Percentiles rank a stretch among this genome's conserved stretches.
phyloP scores from a whole-genome alignment of 352 stramenopile species.

The Globisporangium paddicum region DNA sequence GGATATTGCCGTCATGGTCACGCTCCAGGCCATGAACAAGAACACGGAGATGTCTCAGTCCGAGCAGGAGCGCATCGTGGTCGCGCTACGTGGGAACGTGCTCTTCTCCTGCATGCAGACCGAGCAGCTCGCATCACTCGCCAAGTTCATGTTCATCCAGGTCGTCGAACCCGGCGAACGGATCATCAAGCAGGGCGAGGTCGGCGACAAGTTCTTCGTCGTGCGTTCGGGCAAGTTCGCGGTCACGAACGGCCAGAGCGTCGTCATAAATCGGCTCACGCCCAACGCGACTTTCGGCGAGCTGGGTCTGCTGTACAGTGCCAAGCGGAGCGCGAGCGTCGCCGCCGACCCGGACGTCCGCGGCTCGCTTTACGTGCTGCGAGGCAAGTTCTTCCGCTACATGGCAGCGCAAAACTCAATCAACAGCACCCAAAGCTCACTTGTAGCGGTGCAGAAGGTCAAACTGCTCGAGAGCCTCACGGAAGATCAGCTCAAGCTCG shows the following conservation, averaged over 20 bases:
- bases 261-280: constrained; percentile 37
- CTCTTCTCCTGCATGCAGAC: constrained; percentile 73
- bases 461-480: constrained; percentile 36
- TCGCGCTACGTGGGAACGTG: constrained; percentile 64
- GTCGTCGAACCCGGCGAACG: constrained; percentile 63
- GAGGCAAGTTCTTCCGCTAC: constrained; percentile 49
- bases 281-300: constrained; percentile 46
- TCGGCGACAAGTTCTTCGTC: constrained; percentile 80
- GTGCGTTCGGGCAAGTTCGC: constrained; percentile 50
- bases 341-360: constrained; percentile 24
- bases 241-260: constrained; percentile 29
- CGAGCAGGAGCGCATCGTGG: constrained; percentile 43
- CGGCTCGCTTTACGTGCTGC: constrained; percentile 37
- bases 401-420: constrained; percentile 40
- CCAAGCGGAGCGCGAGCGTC: constrained; percentile 45
- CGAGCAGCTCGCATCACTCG: constrained; percentile 70
- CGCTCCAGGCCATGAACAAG: constrained; percentile 16
- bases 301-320: constrained; percentile 49
- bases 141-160: constrained; percentile 72
- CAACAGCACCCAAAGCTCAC: constrained; percentile 34
- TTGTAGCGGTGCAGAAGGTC: constrained; percentile 41
- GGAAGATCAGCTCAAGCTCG: constrained; percentile 35
- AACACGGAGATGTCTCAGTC: constrained; percentile 23
- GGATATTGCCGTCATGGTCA: constrained; percentile 25
- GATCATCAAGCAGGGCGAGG: constrained; percentile 73